These are phyloP conservation scores for Neonothopanus nambi DNA, from an alignment of 1,284 basidiomycete species.

Conservation along the genomic window DNA sequence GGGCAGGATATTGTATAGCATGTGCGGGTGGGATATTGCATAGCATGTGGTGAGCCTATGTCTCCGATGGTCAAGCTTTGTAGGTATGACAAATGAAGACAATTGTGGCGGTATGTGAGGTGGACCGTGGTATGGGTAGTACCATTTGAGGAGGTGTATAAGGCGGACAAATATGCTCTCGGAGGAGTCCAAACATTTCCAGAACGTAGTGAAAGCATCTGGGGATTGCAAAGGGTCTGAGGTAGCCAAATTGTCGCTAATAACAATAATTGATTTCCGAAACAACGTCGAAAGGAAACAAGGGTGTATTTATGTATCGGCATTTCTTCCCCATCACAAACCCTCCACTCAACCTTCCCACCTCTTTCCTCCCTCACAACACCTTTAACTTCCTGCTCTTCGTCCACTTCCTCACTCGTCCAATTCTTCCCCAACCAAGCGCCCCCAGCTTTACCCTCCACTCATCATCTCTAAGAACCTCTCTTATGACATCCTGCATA, in stretches of 20 bases:
- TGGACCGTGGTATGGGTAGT: conserved; percentile 12
- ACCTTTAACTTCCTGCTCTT: conserved; percentile 16
- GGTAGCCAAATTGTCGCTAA: conserved; percentile 30
- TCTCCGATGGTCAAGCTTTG: conserved; percentile 1
- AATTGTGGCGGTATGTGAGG: conserved; percentile 11
- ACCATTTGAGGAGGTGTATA: conserved; percentile 5
- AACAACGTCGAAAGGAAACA: background rate
- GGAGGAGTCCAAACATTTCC: conserved; percentile 40
- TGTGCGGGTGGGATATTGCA: conserved; percentile 11
- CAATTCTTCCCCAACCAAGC: conserved; percentile 42
- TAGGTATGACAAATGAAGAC: conserved; percentile 14
- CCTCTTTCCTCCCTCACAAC: conserved; percentile 10
- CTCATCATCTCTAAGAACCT: conserved; percentile 35
- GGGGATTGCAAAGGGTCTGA: conserved; percentile 34
- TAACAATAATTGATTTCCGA: background rate
- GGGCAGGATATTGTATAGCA: too few relatives aligned
- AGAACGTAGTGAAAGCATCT: conserved; percentile 45
- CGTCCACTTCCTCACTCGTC: conserved; percentile 18
- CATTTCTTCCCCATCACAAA: conserved; percentile 21
- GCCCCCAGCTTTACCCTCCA: conserved; percentile 36
- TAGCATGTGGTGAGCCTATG: background rate
- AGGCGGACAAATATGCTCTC: conserved; percentile 26
- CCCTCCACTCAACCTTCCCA: conserved; percentile 15
- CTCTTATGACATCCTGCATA: conserved; percentile 38
- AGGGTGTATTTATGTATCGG: conserved; percentile 18